Base-by-base conservation (phyloP, 2,329 filamentous ascomycete species). In the Drechslerella dactyloides region DNA sequence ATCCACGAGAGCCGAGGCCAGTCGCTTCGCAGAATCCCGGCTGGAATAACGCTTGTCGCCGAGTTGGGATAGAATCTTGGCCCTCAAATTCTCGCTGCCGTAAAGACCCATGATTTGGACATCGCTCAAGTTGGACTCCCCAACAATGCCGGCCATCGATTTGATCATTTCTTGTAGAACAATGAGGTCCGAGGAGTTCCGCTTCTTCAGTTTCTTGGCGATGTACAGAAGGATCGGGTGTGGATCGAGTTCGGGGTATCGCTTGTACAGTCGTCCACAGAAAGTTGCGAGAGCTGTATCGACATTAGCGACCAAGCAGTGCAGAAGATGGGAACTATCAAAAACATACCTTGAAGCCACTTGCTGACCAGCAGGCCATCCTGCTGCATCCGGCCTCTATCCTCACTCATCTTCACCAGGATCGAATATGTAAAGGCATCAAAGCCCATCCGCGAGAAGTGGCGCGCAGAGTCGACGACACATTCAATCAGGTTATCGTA, bases 401-500 rank as follows among this genome's bases (percentile, higher is more conserved):
- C 84, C 46, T 84, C 82, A 50, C 85, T 83, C 70, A 89, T 82
- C 69, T 75, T 76, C 77, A 87, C 96, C 80, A 99, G 86, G 50
- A 99, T 83, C 19, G 91, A 91, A 92, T 93, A 99, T 2, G 91
- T 90, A 50, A 99, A 83, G 33, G 96, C 90, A 79, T 99, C 94
- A 78, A 96, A 96, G 0, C 91, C 93, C 40, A 99, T 82, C 61
- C 90, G 88, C 0, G 93, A 96, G 76, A 97, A 97, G 78, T 97
- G 97, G 76, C 91, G 89, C 42, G 91, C 92, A 77, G 93, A 97
- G 78, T 97, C 92, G 13, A 97, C 93, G 73, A 99, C 91, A 3
- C 91, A 91, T 73, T 96, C 91, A 64, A 96, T 96, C 72, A 99
- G 85, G 78, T 97, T 99, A 78, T 90, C 90, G 79, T 99, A 99